These are phyloP conservation scores for Pistacia integerrima DNA, from an alignment of 345 rosid genomes.

Conservation along the genomic window DNA sequence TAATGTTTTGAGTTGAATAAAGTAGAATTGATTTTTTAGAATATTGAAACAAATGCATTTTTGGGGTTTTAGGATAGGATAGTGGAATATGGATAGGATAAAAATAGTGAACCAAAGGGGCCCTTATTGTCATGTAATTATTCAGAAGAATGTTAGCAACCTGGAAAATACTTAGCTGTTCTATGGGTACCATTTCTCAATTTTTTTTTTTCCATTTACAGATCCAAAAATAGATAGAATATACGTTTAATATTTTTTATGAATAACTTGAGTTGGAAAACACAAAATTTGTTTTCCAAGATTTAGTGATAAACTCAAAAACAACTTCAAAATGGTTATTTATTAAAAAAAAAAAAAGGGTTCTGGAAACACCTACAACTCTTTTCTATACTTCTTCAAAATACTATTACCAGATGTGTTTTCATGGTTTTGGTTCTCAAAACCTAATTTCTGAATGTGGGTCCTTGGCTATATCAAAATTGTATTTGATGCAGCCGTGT, in stretches of 20 bases:
- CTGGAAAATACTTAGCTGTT: not conserved
- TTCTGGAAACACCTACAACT: not conserved
- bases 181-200: not conserved
- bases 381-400: too few species aligned
- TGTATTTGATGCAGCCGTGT: not conserved
- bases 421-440: not conserved
- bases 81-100: too few species aligned
- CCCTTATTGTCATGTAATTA: not conserved
- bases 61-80: too few species aligned
- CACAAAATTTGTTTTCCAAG: not conserved
- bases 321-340: not conserved
- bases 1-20: too few species aligned
- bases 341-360: too few species aligned
- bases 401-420: not conserved
- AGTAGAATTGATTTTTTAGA: too few species aligned
- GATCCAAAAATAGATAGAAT: not conserved
- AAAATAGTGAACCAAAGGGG: too few species aligned
- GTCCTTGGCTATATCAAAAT: not conserved
- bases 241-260: too few species aligned
- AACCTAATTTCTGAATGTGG: not conserved
- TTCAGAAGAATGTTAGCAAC: not conserved
- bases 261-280: not conserved
- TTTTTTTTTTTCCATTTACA: too few species aligned
- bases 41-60: too few species aligned
- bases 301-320: not conserved